Evolutionary conservation across 2,329 filamentous ascomycete genomes (phyloP).

Genomic region (Fusarium palustre): DNA sequence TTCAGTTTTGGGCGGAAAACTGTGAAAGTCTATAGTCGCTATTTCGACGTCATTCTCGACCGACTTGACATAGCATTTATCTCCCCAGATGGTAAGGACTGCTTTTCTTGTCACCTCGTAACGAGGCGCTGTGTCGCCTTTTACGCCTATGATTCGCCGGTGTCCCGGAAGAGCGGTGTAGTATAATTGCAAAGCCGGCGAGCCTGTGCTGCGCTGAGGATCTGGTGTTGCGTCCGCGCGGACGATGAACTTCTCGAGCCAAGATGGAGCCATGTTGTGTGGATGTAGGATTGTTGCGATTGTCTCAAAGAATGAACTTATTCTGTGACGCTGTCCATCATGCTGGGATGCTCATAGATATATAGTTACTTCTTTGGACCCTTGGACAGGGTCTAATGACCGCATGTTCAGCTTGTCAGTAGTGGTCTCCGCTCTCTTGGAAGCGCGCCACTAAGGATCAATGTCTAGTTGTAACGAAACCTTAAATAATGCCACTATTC

Average conservation of each 20-base stretch:
- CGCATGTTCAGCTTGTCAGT: neutral
- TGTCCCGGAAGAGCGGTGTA: conserved; percentile 6
- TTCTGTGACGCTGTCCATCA: neutral
- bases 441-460: neutral
- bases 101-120: neutral
- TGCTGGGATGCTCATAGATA: neutral
- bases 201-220: neutral
- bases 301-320: neutral
- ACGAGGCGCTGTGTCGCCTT: neutral
- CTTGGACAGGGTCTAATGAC: neutral
- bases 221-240: conserved; percentile 1
- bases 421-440: neutral
- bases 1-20: neutral
- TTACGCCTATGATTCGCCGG: neutral
- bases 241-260: conserved; percentile 6
- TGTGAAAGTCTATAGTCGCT: neutral
- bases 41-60: neutral
- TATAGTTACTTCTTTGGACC: neutral
- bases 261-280: neutral
- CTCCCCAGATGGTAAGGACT: neutral
- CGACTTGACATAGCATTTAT: conserved; percentile 6
- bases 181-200: neutral
- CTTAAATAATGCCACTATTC: neutral
- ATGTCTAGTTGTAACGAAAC: neutral
- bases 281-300: fast-evolving